phyloP scores from a whole-genome alignment of 2,329 filamentous ascomycete species.

The Penicillium sp. region DNA sequence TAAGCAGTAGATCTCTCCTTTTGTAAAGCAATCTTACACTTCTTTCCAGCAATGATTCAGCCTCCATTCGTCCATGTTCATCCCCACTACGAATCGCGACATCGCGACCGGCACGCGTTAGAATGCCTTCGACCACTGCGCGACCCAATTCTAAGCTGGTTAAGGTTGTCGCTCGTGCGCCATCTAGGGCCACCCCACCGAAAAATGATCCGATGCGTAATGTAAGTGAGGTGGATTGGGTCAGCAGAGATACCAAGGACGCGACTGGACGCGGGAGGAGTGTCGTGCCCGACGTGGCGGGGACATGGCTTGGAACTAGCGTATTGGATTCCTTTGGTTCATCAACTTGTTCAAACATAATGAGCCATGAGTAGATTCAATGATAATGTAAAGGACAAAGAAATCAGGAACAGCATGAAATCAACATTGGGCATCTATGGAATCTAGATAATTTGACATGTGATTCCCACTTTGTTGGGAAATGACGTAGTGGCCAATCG shows the following conservation, averaged over 20 bases:
- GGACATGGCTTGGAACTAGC: slow-evolving; percentile 18
- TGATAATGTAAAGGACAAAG: background rate
- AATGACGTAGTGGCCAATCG: slow-evolving; percentile 8
- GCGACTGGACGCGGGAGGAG: slow-evolving; percentile 47
- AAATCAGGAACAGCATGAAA: background rate
- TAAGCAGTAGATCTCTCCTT: slow-evolving; percentile 3
- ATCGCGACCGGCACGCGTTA: slow-evolving; percentile 47
- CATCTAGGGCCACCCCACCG: slow-evolving; percentile 45
- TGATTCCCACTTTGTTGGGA: slow-evolving; percentile 15
- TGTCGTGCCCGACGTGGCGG: slow-evolving; percentile 34
- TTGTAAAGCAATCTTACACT: slow-evolving; percentile 37
- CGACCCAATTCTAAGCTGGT: slow-evolving; percentile 48
- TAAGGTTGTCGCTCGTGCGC: slow-evolving; percentile 46
- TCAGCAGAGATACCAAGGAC: slow-evolving; percentile 45
- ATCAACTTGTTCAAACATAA: slow-evolving; percentile 9
- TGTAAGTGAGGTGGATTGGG: slow-evolving; percentile 48
- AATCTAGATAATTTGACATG: slow-evolving; percentile 6
- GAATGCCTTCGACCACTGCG: slow-evolving; percentile 46
- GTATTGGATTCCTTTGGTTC: background rate
- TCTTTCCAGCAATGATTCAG: slow-evolving; percentile 47
- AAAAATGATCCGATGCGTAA: slow-evolving; percentile 47
- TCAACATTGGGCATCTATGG: background rate
- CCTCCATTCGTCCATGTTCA: slow-evolving; percentile 41
- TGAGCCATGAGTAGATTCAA: slow-evolving; percentile 9
- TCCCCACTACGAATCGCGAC: slow-evolving; percentile 51